These are phyloP conservation scores for Penicillium ochrochloron DNA, from an alignment of 495 filamentous ascomycete genomes.

Conservation along the genomic window DNA sequence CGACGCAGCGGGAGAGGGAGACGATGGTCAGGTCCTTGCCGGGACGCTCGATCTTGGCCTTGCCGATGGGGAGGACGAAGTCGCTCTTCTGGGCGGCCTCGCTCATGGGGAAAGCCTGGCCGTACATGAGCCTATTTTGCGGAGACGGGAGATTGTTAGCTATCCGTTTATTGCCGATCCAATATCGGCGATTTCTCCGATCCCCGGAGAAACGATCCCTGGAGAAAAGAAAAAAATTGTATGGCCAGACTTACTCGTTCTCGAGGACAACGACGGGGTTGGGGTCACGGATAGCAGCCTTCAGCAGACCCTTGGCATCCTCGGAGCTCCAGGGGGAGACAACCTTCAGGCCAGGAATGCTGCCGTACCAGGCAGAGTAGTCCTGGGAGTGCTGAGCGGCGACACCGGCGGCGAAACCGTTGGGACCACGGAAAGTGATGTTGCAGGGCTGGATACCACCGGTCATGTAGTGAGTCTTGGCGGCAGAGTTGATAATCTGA, in stretches of 20 bases:
- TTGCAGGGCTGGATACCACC: constrained; percentile 99
- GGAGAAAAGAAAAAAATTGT: background rate
- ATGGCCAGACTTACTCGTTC: constrained; percentile 72
- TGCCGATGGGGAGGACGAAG: constrained; percentile 94
- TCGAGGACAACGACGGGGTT: constrained; percentile 95
- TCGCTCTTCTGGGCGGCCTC: constrained; percentile 92
- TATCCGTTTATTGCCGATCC: constrained; percentile 12
- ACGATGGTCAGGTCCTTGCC: constrained; percentile 97
- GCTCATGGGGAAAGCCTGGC: constrained; percentile 92
- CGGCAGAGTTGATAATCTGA: constrained; percentile 98
- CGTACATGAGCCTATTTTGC: constrained; percentile 76
- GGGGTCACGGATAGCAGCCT: constrained; percentile 97
- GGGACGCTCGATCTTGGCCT: constrained; percentile 96
- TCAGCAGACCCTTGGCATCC: constrained; percentile 96
- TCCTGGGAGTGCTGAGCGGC: constrained; percentile 98
- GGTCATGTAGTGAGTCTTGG: constrained; percentile 99
- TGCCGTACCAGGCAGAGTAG: constrained; percentile 97
- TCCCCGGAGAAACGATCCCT: background rate
- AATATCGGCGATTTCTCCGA: background rate
- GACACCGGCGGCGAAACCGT: constrained; percentile 95
- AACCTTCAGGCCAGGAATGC: constrained; percentile 96
- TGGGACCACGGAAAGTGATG: constrained; percentile 98
- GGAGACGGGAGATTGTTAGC: constrained; percentile 23
- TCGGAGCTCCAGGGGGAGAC: constrained; percentile 94
- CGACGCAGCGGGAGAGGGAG: constrained; percentile 90